Evolutionary conservation across 2,329 filamentous ascomycete species (phyloP).

Genomic region (Aspergillaceae sp.): DNA sequence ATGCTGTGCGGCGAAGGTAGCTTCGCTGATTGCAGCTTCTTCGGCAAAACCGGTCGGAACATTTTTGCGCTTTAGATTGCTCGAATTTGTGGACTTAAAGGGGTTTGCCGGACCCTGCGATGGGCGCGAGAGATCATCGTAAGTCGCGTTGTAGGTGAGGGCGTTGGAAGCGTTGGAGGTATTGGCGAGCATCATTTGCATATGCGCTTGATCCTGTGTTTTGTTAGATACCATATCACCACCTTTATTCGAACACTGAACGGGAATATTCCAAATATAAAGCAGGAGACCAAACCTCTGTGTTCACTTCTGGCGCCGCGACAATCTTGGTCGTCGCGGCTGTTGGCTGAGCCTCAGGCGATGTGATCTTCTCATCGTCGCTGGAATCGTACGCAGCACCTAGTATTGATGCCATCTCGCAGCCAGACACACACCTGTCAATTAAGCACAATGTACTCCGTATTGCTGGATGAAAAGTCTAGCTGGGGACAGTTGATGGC

Average conservation of each 20-base stretch:
- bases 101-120: conserved; percentile 64
- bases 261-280: background rate
- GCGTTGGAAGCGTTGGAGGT: conserved; percentile 39
- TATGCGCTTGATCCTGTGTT: conserved; percentile 40
- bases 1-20: conserved; percentile 81
- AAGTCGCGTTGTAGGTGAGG: conserved; percentile 52
- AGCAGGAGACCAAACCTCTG: conserved; percentile 46
- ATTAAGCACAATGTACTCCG: too few relatives aligned
- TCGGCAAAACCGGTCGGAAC: conserved; percentile 77
- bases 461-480: too few relatives aligned
- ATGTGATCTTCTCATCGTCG: conserved; percentile 35
- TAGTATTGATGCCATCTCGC: conserved; percentile 36
- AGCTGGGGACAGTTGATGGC: background rate
- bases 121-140: conserved; percentile 60
- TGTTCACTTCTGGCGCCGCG: conserved; percentile 46
- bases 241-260: background rate
- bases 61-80: conserved; percentile 64
- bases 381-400: conserved; percentile 40
- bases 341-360: conserved; percentile 16
- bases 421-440: too few relatives aligned
- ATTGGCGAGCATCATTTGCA: conserved; percentile 45
- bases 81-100: conserved; percentile 54
- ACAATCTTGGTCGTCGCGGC: conserved; percentile 32
- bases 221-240: conserved; percentile 28
- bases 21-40: conserved; percentile 81